Conservation (phyloP, 2,329 filamentous ascomycete species). For the Aspergillus awamori region DNA sequence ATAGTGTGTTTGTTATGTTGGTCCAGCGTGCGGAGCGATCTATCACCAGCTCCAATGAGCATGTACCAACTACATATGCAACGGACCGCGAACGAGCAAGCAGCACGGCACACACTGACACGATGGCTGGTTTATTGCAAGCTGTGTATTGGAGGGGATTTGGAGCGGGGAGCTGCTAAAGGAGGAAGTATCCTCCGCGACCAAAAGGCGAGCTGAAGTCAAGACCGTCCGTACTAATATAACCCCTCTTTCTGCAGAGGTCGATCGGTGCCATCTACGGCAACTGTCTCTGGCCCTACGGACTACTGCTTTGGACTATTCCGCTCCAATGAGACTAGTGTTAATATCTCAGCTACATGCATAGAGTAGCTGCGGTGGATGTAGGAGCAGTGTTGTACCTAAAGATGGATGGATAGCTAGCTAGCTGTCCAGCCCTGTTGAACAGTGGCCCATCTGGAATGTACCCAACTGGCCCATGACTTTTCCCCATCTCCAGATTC, state of each 20-base stretch:
- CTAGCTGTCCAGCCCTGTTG: background rate
- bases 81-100: background rate
- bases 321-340: background rate
- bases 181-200: conserved; percentile 2
- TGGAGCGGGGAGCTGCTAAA: background rate
- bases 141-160: background rate
- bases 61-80: background rate
- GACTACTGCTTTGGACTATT: background rate
- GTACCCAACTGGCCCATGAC: conserved; percentile 1
- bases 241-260: background rate
- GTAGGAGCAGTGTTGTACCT: background rate
- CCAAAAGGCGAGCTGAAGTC: background rate
- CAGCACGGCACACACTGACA: background rate
- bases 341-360: background rate
- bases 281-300: background rate
- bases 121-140: background rate
- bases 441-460: conserved; percentile 4
- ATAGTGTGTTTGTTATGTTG: background rate
- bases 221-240: background rate
- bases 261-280: background rate
- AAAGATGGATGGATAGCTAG: too few species aligned
- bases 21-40: background rate
- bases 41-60: background rate
- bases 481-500: background rate
- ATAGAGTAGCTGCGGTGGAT: background rate